These are phyloP conservation scores for Phytophthora cryptogea DNA, from an alignment of 352 stramenopile genomes.

Conservation along the genomic window DNA sequence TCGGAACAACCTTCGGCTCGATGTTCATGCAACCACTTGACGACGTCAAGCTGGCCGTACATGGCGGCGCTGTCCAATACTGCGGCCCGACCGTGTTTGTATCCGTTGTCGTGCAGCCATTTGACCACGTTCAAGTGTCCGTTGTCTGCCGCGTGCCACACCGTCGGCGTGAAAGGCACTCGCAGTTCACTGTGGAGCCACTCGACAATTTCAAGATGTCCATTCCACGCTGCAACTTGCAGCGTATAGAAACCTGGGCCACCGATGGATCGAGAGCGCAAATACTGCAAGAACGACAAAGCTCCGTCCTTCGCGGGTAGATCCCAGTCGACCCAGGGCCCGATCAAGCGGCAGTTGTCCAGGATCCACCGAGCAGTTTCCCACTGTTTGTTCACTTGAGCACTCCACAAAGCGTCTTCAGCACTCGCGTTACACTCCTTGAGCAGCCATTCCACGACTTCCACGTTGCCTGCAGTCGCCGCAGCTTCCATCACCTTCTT, in stretches of 20 bases:
- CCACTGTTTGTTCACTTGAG: slow-evolving; percentile 32
- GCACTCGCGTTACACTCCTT: slow-evolving; percentile 20
- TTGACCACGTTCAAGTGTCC: slow-evolving; percentile 37
- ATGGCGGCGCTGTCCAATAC: slow-evolving; percentile 52
- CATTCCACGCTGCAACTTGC: slow-evolving; percentile 57
- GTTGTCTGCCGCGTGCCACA: slow-evolving; percentile 34
- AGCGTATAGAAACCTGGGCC: slow-evolving; percentile 54
- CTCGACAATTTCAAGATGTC: slow-evolving; percentile 35
- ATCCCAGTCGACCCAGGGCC: slow-evolving; percentile 45
- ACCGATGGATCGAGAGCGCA: slow-evolving; percentile 44
- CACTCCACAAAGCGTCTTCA: slow-evolving; percentile 30
- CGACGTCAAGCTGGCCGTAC: slow-evolving; percentile 48
- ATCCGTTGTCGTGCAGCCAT: slow-evolving; percentile 38
- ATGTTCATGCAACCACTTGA: slow-evolving; percentile 41
- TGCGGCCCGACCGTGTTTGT: slow-evolving; percentile 36
- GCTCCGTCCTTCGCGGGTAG: slow-evolving; percentile 51
- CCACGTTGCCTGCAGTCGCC: slow-evolving; percentile 29
- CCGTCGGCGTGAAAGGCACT: slow-evolving; percentile 24
- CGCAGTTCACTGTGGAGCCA: slow-evolving; percentile 40
- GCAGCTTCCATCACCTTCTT: slow-evolving; percentile 46
- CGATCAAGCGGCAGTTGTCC: slow-evolving; percentile 34
- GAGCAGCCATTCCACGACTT: slow-evolving; percentile 37
- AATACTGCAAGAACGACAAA: slow-evolving; percentile 50
- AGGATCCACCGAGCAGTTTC: slow-evolving; percentile 24
- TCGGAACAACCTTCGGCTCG: slow-evolving; percentile 27